Evolutionary conservation across 176 grass and related monocot genomes (phyloP).

Genomic region (Microstegium vimineum): DNA sequence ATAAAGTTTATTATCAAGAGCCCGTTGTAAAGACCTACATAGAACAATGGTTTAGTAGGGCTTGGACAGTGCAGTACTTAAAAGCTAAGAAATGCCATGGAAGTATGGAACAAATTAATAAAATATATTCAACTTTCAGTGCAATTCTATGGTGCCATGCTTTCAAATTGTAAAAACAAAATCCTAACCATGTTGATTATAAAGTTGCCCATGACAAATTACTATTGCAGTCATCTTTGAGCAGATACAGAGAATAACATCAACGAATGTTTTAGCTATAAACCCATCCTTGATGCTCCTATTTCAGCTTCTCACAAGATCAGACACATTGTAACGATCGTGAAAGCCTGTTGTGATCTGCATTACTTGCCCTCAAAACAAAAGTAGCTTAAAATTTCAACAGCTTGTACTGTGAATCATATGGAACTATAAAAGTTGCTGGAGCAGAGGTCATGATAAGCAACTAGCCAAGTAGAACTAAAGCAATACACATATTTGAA

Average conservation of each 20-base stretch:
- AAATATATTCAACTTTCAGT: background rate
- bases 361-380: background rate
- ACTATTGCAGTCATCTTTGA: background rate
- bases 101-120: constrained; percentile 4
- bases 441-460: background rate
- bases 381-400: background rate
- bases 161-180: background rate
- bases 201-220: background rate
- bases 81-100: background rate
- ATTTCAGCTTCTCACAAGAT: background rate
- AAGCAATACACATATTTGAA: background rate
- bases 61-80: background rate
- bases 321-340: background rate
- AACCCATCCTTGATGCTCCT: background rate
- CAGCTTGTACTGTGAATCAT: background rate
- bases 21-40: constrained; percentile 79
- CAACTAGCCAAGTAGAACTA: background rate
- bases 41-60: constrained; percentile 3
- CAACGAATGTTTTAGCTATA: background rate
- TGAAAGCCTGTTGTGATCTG: background rate
- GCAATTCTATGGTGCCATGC: background rate
- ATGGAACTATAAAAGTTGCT: background rate
- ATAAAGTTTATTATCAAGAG: constrained; percentile 82
- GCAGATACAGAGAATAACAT: background rate
- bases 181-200: background rate